A percentile compares a stretch with the other conserved stretches of the same genome.
Conservation (phyloP, 2,329 filamentous ascomycete genomes). For the Cladophialophora exuberans region DNA sequence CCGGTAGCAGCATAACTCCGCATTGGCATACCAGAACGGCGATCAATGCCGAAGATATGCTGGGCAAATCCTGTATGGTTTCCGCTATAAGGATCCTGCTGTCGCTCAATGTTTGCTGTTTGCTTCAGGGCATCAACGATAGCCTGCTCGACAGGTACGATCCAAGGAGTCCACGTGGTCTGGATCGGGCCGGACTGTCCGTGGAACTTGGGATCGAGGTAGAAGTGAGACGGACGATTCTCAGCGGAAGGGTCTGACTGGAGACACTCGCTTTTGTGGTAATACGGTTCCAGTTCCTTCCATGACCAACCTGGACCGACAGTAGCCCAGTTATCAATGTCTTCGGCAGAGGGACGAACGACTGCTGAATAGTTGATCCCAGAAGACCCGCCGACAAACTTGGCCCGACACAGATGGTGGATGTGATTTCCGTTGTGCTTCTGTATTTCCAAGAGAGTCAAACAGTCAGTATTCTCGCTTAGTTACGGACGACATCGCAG, state of each 20-base stretch:
- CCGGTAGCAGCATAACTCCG: conserved; percentile 47
- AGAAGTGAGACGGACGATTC: conserved; percentile 7
- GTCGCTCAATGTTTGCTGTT: conserved; percentile 25
- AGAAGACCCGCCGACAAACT: conserved; percentile 38
- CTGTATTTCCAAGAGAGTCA: conserved; percentile 9
- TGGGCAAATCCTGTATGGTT: conserved; percentile 23
- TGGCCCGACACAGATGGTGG: conserved; percentile 33
- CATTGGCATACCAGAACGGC: conserved; percentile 7
- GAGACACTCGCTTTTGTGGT: conserved; percentile 30
- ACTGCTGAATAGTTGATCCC: conserved; percentile 37
- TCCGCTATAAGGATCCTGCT: conserved; percentile 20
- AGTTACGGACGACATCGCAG: conserved; percentile 4
- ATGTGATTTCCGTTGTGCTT: conserved; percentile 6
- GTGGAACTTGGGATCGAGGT: conserved; percentile 19
- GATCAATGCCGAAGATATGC: conserved; percentile 6
- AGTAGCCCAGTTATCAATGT: conserved; percentile 38
- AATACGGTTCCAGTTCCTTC: conserved; percentile 34
- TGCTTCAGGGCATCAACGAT: conserved; percentile 10
- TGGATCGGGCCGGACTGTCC: conserved; percentile 31
- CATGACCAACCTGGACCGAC: conserved; percentile 35
- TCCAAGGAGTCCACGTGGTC: conserved; percentile 22
- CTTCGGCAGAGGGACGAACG: conserved; percentile 30
- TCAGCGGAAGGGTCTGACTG: conserved; percentile 32
- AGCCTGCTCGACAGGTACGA: conserved; percentile 10
- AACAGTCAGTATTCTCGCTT: not conserved